Conservation (phyloP, 495 filamentous ascomycete species). For the Talaromyces proteolyticus region DNA sequence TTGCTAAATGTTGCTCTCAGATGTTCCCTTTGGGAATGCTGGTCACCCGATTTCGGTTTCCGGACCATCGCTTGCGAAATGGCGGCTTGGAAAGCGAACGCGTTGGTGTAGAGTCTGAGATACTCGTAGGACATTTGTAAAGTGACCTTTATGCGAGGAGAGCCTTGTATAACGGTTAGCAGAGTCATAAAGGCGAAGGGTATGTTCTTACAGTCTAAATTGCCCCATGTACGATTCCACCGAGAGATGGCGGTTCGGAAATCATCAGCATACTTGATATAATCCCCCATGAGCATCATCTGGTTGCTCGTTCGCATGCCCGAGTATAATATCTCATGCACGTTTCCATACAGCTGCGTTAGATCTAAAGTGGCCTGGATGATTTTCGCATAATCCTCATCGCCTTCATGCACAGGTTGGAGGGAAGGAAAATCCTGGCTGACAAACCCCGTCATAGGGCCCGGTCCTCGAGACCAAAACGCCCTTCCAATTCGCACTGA, state of each 20-base stretch:
- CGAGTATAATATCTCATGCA: constrained; percentile 61
- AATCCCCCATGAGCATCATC: constrained; percentile 59
- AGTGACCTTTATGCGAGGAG: constrained; percentile 49
- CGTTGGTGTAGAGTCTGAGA: constrained; percentile 57
- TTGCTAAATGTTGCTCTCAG: constrained; percentile 42
- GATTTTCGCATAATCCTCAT: constrained; percentile 57
- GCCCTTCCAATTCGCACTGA: constrained; percentile 58
- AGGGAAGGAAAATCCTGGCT: constrained; percentile 58
- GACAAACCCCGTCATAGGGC: constrained; percentile 54
- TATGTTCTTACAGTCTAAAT: constrained; percentile 40
- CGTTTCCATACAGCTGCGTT: constrained; percentile 62
- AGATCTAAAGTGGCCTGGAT: constrained; percentile 59
- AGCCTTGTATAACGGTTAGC: constrained; percentile 35
- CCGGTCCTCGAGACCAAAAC: constrained; percentile 61
- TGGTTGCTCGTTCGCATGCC: constrained; percentile 58
- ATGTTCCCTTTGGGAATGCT: constrained; percentile 33
- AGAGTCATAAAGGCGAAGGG: background rate
- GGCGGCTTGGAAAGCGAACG: constrained; percentile 62
- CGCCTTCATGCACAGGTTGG: constrained; percentile 40
- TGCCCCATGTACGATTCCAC: constrained; percentile 61
- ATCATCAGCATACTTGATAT: constrained; percentile 63
- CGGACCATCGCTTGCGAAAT: constrained; percentile 51
- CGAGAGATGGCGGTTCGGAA: constrained; percentile 54
- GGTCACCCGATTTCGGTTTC: constrained; percentile 27
- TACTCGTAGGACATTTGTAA: constrained; percentile 60